phyloP scores from a whole-genome alignment of 2,329 filamentous ascomycete genomes.

The Teratosphaeria destructans region DNA sequence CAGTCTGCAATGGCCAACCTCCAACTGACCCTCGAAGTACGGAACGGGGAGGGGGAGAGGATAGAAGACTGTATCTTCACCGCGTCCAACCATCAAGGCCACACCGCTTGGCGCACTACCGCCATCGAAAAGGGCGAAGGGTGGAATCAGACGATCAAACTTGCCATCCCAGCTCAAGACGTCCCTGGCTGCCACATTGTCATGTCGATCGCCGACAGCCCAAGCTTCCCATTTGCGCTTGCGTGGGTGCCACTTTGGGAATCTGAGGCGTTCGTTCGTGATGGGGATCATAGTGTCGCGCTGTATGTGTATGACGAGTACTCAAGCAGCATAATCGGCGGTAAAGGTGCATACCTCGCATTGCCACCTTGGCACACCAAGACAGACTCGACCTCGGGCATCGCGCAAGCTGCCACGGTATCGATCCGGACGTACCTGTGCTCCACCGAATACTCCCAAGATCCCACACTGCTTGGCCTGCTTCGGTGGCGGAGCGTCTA shows the following conservation, averaged over 20 bases:
- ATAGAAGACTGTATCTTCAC: constrained; percentile 82
- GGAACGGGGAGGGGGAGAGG: constrained; percentile 64
- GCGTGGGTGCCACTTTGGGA: constrained; percentile 94
- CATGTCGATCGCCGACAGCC: constrained; percentile 79
- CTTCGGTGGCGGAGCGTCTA: constrained; percentile 59
- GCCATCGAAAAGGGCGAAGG: constrained; percentile 66
- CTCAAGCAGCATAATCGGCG: constrained; percentile 62
- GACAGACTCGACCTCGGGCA: constrained; percentile 55
- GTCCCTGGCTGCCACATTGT: constrained; percentile 77
- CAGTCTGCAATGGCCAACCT: constrained; percentile 60
- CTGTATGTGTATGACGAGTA: constrained; percentile 89
- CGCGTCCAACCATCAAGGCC: constrained; percentile 65
- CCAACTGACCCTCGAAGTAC: constrained; percentile 81
- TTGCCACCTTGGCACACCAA: constrained; percentile 69
- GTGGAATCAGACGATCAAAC: constrained; percentile 81
- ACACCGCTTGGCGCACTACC: constrained; percentile 82
- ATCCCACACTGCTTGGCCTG: constrained; percentile 72
- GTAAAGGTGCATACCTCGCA: constrained; percentile 77
- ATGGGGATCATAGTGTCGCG: constrained; percentile 70
- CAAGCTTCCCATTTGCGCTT: constrained; percentile 79
- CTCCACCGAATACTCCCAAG: constrained; percentile 90
- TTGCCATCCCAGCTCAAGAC: constrained; percentile 68
- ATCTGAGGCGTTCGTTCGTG: constrained; percentile 75
- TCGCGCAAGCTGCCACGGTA: constrained; percentile 63
- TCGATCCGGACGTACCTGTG: constrained; percentile 77